Percentiles rank a stretch among this genome's conserved stretches.
phyloP scores from a whole-genome alignment of 768 basidiomycete species.

The Podaxis mareebaensis region DNA sequence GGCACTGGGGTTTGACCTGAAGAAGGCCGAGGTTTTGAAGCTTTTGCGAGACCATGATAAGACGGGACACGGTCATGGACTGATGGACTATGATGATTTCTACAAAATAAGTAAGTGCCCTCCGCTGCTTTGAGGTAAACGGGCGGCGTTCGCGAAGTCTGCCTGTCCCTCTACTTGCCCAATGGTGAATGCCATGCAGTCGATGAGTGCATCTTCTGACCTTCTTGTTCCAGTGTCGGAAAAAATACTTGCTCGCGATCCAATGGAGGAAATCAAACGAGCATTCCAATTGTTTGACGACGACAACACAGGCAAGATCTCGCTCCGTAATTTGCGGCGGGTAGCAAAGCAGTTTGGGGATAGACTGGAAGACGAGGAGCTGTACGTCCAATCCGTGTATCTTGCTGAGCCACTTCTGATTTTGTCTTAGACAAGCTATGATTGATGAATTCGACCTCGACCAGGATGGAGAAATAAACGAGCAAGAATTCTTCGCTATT shows the following conservation, averaged over 20 bases:
- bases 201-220: conserved; percentile 16
- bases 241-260: conserved; percentile 90
- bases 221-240: conserved; percentile 74
- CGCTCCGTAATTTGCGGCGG: conserved; percentile 82
- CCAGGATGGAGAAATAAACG: conserved; percentile 95
- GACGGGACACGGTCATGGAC: conserved; percentile 68
- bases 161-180: neutral
- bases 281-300: conserved; percentile 98
- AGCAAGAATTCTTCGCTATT: conserved; percentile 95
- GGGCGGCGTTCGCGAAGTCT: neutral
- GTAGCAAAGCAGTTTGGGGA: conserved; percentile 98
- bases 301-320: conserved; percentile 93
- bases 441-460: conserved; percentile 99
- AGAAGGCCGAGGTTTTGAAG: conserved; percentile 98
- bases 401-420: neutral
- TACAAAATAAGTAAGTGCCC: conserved; percentile 81
- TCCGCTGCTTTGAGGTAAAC: neutral
- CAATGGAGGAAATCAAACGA: conserved; percentile 92
- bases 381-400: conserved; percentile 57
- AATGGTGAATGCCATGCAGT: neutral
- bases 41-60: conserved; percentile 90
- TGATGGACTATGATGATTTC: conserved; percentile 95
- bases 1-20: conserved; percentile 95
- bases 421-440: conserved; percentile 86
- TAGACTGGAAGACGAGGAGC: conserved; percentile 90